Percentiles rank a stretch among this genome's conserved stretches.
Conservation (phyloP, 495 filamentous ascomycete genomes). For the Tuber aestivum region DNA sequence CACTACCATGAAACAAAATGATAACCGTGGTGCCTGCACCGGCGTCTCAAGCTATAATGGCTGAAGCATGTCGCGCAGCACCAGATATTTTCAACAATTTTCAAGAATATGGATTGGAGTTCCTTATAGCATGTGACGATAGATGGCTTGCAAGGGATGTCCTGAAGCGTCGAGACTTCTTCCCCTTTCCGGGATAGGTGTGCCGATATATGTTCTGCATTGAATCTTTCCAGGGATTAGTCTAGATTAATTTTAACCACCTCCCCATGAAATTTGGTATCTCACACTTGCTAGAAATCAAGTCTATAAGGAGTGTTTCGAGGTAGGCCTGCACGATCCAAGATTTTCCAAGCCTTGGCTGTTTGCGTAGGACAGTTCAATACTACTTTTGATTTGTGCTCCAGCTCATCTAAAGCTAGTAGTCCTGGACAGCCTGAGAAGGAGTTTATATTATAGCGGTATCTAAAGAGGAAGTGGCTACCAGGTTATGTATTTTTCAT, state of each 20-base stretch:
- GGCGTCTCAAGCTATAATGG: too few relatives aligned
- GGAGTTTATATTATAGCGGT: neutral
- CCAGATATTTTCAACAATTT: too few relatives aligned
- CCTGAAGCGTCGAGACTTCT: neutral
- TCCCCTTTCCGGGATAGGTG: neutral
- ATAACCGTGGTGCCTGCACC: too few relatives aligned
- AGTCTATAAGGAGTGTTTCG: neutral
- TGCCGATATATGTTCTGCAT: neutral
- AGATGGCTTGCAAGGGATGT: neutral
- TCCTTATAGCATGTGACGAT: neutral
- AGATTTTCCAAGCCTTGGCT: neutral
- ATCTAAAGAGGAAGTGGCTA: neutral
- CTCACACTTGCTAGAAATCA: neutral
- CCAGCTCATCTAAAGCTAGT: neutral
- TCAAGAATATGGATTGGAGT: neutral
- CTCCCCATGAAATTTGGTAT: neutral
- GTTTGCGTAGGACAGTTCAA: neutral
- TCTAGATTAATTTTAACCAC: neutral
- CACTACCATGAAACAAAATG: too few relatives aligned
- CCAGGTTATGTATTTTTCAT: neutral
- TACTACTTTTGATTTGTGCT: neutral
- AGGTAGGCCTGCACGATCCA: neutral
- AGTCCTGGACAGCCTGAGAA: neutral
- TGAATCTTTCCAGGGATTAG: neutral
- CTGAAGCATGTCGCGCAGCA: too few relatives aligned